Base-by-base conservation (phyloP, 352 stramenopile genomes). In the Pythium periplocum region DNA sequence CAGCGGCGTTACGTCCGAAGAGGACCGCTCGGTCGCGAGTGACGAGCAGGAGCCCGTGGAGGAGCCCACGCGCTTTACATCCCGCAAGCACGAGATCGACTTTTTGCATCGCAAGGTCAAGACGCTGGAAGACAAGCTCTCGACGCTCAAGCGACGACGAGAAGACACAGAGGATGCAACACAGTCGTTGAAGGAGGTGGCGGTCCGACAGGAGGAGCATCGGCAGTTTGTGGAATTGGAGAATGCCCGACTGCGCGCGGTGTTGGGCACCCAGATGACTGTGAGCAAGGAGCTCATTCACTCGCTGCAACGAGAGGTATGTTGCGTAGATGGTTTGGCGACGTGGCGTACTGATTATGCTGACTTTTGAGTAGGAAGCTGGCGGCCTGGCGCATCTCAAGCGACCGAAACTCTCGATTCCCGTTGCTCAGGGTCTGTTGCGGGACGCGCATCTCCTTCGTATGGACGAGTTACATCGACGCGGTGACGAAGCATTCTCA, bases 161-260 rank as follows among this genome's bases (percentile, higher is more conserved):
- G 52, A 37, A 11, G 7, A 26, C 12, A 5, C 6, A 10, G 31
- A n/a, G 32, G 40, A n/a, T 33, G 52, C 6, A 10, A 34, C n/a
- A 4, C 33, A 9, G 11, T 36, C 52, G 17, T 83, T 69, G 73
- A 57, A 75, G 44, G 55, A 61, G 1, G 74, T 74, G 6, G 71
- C 71, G 2, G 69, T 65, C 46, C 55, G 62, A 5, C 71, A 82
- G 51, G 55, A 66, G 44, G 62, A 74, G 36, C 64, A 75, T 41
- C 66, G 67, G 33, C 46, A 63, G 6, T 69, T 69, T 32, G 59
- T 72, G 4, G 68, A 78, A 12, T 45, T 81, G 42, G 68, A 85
- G 60, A 85, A 85, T 51, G 40, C 57, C 1, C 78, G 78, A 55
- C 63, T 85, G 37, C 57, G 62, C 4, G 64, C 71, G 45, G 74